Evolutionary conservation across 75 land plant genomes (phyloP).

Genomic region (Adiantum capillusveneris): DNA sequence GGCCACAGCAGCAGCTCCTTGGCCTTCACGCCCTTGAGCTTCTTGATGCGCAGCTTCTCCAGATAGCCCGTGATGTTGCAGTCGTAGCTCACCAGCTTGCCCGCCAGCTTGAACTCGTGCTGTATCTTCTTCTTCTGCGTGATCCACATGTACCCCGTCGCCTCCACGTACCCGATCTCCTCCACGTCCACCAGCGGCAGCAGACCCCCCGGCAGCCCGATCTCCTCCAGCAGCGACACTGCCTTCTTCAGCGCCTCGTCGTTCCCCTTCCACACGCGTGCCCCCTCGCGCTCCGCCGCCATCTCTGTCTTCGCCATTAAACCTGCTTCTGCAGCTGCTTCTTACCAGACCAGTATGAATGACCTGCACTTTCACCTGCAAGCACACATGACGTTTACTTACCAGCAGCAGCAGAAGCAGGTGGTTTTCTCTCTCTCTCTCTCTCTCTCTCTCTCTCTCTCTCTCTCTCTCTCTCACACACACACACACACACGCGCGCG

Average conservation of each 20-base stretch:
- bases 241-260: constrained; percentile 48
- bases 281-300: constrained; percentile 41
- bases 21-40: constrained; percentile 57
- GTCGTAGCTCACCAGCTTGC: constrained; percentile 52
- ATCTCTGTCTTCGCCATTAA: constrained; percentile 25
- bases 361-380: too few relatives aligned
- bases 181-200: constrained; percentile 48
- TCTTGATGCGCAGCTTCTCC: too few relatives aligned
- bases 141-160: constrained; percentile 63
- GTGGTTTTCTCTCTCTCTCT: too few relatives aligned
- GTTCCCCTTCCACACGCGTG: constrained; percentile 33
- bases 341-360: too few relatives aligned
- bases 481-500: too few relatives aligned
- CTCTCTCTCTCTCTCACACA: too few relatives aligned
- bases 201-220: constrained; percentile 51
- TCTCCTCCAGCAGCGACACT: constrained; percentile 33
- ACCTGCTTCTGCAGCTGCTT: too few relatives aligned
- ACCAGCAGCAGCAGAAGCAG: too few relatives aligned
- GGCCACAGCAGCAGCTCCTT: constrained; percentile 66
- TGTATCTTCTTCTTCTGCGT: constrained; percentile 43
- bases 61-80: constrained; percentile 30
- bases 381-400: too few relatives aligned
- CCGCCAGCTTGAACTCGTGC: constrained; percentile 37
- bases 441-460: too few relatives aligned
- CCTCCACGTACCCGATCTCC: constrained; percentile 47